These are phyloP conservation scores for Articulospora tetracladia DNA, from an alignment of 495 filamentous ascomycete species.

Conservation along the genomic window DNA sequence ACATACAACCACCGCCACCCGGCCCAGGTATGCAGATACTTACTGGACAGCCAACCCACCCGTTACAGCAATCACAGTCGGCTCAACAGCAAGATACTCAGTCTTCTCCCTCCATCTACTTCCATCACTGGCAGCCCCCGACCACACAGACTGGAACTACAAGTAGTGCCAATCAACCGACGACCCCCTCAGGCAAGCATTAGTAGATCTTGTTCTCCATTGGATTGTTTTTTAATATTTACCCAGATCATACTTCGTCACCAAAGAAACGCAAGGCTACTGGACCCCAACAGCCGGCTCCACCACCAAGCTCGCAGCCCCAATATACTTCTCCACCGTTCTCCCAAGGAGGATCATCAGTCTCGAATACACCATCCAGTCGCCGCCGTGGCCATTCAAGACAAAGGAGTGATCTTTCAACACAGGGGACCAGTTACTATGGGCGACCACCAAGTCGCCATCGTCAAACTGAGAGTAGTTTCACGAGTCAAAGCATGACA, in stretches of 20 bases:
- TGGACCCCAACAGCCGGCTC: constrained; percentile 54
- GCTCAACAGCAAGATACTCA: constrained; percentile 49
- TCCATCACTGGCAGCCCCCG: constrained; percentile 90
- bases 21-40: constrained; percentile 35
- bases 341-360: constrained; percentile 52
- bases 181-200: constrained; percentile 65
- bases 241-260: constrained; percentile 47
- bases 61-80: constrained; percentile 46
- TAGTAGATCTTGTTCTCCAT: constrained; percentile 35
- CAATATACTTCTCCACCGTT: constrained; percentile 53
- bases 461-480: constrained; percentile 22
- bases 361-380: constrained; percentile 52
- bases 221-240: constrained; percentile 40
- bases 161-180: constrained; percentile 52
- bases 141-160: constrained; percentile 47
- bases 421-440: constrained; percentile 21
- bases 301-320: constrained; percentile 47
- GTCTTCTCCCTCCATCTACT: constrained; percentile 72
- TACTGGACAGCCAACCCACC: constrained; percentile 30
- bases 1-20: constrained; percentile 46
- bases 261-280: constrained; percentile 73
- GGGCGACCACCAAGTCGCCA: constrained; percentile 23
- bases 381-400: constrained; percentile 63
- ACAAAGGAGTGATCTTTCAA: constrained; percentile 57
- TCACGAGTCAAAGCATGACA: constrained; percentile 8